Conservation (phyloP, 106 monocot genomes). For the Phalaenopsis equestris region DNA sequence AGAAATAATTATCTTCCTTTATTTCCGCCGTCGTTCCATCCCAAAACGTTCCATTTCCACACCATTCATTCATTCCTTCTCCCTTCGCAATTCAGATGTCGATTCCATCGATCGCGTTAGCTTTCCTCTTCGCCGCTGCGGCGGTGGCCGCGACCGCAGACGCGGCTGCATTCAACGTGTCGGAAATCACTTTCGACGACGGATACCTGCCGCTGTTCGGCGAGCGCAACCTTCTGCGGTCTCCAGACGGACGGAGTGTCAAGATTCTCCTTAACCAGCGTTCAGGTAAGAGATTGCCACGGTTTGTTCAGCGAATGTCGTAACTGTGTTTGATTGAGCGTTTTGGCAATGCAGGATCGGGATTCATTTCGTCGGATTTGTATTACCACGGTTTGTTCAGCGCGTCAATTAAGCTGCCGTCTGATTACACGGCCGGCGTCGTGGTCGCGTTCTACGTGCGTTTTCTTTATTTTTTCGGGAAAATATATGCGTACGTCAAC, state of each 20-base stretch:
- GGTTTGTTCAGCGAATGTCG: neutral
- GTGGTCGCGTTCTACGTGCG: constrained; percentile 63
- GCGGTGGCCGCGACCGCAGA: neutral
- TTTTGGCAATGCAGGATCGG: constrained; percentile 24
- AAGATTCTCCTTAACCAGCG: constrained; percentile 49
- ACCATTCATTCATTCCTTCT: neutral
- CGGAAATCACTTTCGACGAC: constrained; percentile 43
- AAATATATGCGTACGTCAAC: no score
- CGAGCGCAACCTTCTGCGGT: constrained; percentile 45
- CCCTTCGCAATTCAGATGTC: neutral
- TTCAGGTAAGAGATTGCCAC: constrained; percentile 20
- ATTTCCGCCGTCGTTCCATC: neutral
- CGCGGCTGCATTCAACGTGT: constrained; percentile 21
- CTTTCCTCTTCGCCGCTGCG: neutral
- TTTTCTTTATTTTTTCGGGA: neutral
- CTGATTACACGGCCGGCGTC: constrained; percentile 56
- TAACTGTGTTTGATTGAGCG: neutral
- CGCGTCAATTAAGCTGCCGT: constrained; percentile 43
- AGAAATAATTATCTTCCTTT: neutral
- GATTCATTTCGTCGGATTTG: constrained; percentile 38
- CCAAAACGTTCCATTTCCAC: neutral
- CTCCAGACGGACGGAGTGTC: constrained; percentile 32
- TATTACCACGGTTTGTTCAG: constrained; percentile 54
- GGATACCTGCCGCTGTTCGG: constrained; percentile 57
- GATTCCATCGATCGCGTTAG: neutral